A percentile compares a stretch with the other conserved stretches of the same genome.
Evolutionary conservation across 768 basidiomycete genomes (phyloP).

Genomic region (Dendrothele bispora): DNA sequence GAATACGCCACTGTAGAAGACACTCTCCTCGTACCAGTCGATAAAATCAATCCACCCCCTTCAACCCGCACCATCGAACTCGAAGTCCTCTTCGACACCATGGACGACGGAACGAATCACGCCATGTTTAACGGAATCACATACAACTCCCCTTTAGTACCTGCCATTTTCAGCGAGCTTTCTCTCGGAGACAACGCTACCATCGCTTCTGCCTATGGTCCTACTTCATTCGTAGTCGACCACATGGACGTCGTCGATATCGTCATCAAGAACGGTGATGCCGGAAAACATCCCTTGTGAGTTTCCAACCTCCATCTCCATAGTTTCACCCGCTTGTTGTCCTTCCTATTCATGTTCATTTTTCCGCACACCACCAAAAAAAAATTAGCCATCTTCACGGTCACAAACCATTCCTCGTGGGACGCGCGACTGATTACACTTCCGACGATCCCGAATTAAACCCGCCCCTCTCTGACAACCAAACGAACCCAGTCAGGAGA

Average conservation of each 20-base stretch:
- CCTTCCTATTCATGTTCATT: background rate
- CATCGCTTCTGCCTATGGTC: constrained; percentile 72
- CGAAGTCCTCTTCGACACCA: constrained; percentile 78
- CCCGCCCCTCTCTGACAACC: constrained; percentile 75
- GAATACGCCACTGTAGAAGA: constrained; percentile 68
- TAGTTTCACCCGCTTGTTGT: constrained; percentile 4
- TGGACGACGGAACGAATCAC: constrained; percentile 82
- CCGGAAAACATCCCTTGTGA: constrained; percentile 83
- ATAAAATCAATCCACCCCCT: constrained; percentile 45
- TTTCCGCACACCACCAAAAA: no score
- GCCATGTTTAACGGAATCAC: constrained; percentile 75
- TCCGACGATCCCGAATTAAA: constrained; percentile 76
- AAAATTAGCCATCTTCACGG: constrained; percentile 91
- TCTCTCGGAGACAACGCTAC: constrained; percentile 77
- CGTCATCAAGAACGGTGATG: constrained; percentile 69
- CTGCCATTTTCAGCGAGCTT: constrained; percentile 73
- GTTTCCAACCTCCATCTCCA: constrained; percentile 29
- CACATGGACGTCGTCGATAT: constrained; percentile 78
- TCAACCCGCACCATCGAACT: constrained; percentile 65
- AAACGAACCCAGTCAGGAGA: constrained; percentile 87
- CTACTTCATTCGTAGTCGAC: constrained; percentile 71
- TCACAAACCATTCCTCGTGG: constrained; percentile 82
- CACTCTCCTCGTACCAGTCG: constrained; percentile 63
- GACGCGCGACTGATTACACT: constrained; percentile 67
- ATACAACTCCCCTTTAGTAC: constrained; percentile 69